phyloP scores from a whole-genome alignment of 305 asterid genomes.

The Solanum hybrid region DNA sequence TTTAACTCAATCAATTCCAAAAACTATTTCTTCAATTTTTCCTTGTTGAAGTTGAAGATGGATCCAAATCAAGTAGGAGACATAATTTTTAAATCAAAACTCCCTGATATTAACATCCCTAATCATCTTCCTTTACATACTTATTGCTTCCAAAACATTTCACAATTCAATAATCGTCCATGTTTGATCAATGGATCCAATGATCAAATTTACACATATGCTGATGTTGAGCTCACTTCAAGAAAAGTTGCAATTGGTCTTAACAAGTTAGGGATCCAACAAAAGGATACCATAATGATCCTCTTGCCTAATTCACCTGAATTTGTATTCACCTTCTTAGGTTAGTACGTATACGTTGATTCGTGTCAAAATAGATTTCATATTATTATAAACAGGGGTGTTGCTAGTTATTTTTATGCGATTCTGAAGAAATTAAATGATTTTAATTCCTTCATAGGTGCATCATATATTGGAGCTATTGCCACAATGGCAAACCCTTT shows the following conservation, averaged over 20 bases:
- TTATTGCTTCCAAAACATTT: constrained; percentile 55
- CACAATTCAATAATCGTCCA: constrained; percentile 25
- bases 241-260: constrained; percentile 50
- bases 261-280: constrained; percentile 37
- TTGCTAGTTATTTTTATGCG: not conserved
- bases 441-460: constrained; percentile 45
- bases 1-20: not conserved
- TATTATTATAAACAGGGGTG: not conserved
- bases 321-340: constrained; percentile 65
- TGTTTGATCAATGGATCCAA: constrained; percentile 65
- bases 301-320: constrained; percentile 74
- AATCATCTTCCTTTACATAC: constrained; percentile 66
- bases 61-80: constrained; percentile 24
- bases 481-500: constrained; percentile 76
- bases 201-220: constrained; percentile 38
- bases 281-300: constrained; percentile 63
- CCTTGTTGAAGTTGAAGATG: not conserved
- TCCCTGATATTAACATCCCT: constrained; percentile 72
- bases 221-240: constrained; percentile 43
- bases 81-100: constrained; percentile 57
- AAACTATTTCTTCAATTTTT: not conserved
- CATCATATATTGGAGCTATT: constrained; percentile 58
- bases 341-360: not conserved
- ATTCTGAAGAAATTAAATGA: not conserved
- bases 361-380: not conserved